Percentiles rank a stretch among this genome's conserved stretches.
Evolutionary conservation across 176 grass and related monocot genomes (phyloP).

Genomic region (Alopecurus myosuroides): DNA sequence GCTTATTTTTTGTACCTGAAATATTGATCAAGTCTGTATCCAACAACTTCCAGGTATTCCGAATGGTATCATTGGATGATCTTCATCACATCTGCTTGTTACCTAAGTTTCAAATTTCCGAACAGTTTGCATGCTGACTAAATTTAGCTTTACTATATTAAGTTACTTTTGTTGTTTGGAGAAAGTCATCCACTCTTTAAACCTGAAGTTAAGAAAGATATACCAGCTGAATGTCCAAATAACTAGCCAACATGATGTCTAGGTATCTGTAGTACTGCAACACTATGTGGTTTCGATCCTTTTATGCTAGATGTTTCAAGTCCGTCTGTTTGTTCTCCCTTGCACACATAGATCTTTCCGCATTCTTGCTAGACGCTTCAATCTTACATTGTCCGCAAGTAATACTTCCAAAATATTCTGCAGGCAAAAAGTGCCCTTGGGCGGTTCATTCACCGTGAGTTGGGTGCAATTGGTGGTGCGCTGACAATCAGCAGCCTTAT

Average conservation of each 20-base stretch:
- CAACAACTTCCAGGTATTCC: conserved; percentile 55
- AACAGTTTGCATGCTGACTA: neutral
- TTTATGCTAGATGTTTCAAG: conserved; percentile 8
- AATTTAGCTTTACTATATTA: neutral
- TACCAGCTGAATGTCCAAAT: conserved; percentile 6
- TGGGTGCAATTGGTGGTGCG: conserved; percentile 65
- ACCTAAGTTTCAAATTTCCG: neutral
- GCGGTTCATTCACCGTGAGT: conserved; percentile 56
- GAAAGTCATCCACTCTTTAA: neutral
- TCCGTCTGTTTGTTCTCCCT: neutral
- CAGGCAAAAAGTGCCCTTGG: conserved; percentile 62
- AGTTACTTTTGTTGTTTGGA: neutral
- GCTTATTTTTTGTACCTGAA: conserved; percentile 86
- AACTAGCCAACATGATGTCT: neutral
- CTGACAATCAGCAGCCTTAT: conserved; percentile 87
- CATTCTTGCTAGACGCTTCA: neutral
- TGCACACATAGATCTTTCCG: neutral
- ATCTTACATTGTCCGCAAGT: neutral
- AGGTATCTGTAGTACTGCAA: neutral
- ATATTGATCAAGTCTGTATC: conserved; percentile 73
- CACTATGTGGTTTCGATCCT: neutral
- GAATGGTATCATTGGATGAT: neutral
- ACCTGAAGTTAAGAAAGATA: neutral
- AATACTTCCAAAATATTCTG: conserved; percentile 6
- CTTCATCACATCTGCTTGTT: conserved; percentile 1